Conservation (phyloP, 2,329 filamentous ascomycete species). For the Scolecobasidium constrictum region DNA sequence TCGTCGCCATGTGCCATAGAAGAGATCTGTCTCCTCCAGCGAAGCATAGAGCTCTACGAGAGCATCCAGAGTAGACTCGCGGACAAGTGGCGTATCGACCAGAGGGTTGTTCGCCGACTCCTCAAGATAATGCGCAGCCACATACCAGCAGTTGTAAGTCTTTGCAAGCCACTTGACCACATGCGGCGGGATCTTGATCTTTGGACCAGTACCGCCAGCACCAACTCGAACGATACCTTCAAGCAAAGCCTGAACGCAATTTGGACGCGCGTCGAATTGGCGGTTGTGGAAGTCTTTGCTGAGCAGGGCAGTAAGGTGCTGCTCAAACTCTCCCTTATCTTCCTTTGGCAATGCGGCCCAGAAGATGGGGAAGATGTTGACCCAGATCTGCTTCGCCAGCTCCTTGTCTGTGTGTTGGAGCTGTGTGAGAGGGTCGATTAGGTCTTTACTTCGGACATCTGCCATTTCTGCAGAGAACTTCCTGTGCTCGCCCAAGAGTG, state of each 20-base stretch:
- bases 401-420: constrained; percentile 81
- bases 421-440: constrained; percentile 82
- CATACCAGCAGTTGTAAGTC: constrained; percentile 96
- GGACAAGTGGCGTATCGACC: constrained; percentile 70
- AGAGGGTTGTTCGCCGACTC: constrained; percentile 76
- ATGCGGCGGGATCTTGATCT: constrained; percentile 88
- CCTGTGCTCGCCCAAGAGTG: constrained; percentile 64
- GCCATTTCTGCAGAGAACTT: constrained; percentile 75
- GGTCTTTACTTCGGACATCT: constrained; percentile 76
- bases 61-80: constrained; percentile 92
- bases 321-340: constrained; percentile 81
- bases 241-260: constrained; percentile 86
- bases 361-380: constrained; percentile 79
- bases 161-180: constrained; percentile 91
- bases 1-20: constrained; percentile 93
- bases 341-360: constrained; percentile 85
- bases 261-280: constrained; percentile 89
- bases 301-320: constrained; percentile 77
- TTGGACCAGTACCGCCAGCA: constrained; percentile 53
- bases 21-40: constrained; percentile 90
- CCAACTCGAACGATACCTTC: constrained; percentile 76
- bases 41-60: constrained; percentile 87
- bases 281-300: constrained; percentile 93
- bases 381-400: constrained; percentile 83
- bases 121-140: constrained; percentile 81